Evolutionary conservation across 2,329 filamentous ascomycete species (phyloP).

Genomic region (Fusarium udum): DNA sequence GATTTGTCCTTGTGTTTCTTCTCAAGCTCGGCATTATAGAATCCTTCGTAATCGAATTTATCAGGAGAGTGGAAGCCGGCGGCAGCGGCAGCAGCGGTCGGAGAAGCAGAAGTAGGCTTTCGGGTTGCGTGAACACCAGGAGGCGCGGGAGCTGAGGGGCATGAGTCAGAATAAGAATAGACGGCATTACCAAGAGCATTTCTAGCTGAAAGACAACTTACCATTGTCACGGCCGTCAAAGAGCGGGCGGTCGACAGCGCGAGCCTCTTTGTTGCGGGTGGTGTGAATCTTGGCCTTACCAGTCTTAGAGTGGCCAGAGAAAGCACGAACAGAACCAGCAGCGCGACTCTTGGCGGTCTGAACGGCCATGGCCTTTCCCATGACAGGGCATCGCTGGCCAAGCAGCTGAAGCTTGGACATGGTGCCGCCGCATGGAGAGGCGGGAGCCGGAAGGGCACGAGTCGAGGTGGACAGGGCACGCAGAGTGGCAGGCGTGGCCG

Average conservation of each 20-base stretch:
- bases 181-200: background rate
- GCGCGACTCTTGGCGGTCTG: constrained; percentile 71
- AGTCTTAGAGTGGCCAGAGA: constrained; percentile 61
- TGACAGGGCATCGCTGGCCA: constrained; percentile 94
- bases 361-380: constrained; percentile 96
- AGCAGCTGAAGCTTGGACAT: constrained; percentile 97
- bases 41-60: constrained; percentile 90
- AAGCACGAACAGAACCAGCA: constrained; percentile 60
- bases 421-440: constrained; percentile 83
- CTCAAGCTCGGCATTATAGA: constrained; percentile 88
- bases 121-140: constrained; percentile 35
- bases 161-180: constrained; percentile 13
- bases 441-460: constrained; percentile 49
- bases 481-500: constrained; percentile 89
- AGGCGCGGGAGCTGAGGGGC: constrained; percentile 35
- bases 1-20: constrained; percentile 99
- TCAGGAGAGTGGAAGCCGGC: constrained; percentile 48
- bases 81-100: constrained; percentile 36
- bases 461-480: constrained; percentile 85
- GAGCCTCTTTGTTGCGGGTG: constrained; percentile 78
- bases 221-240: constrained; percentile 60
- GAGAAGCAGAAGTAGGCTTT: constrained; percentile 38
- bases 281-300: constrained; percentile 84
- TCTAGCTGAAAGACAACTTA: constrained; percentile 46
- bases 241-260: constrained; percentile 72